Percentiles rank a stretch among this genome's conserved stretches.
These are phyloP conservation scores for Suhomyces faveliae DNA, from an alignment of 805 yeast species.

Conservation along the genomic window DNA sequence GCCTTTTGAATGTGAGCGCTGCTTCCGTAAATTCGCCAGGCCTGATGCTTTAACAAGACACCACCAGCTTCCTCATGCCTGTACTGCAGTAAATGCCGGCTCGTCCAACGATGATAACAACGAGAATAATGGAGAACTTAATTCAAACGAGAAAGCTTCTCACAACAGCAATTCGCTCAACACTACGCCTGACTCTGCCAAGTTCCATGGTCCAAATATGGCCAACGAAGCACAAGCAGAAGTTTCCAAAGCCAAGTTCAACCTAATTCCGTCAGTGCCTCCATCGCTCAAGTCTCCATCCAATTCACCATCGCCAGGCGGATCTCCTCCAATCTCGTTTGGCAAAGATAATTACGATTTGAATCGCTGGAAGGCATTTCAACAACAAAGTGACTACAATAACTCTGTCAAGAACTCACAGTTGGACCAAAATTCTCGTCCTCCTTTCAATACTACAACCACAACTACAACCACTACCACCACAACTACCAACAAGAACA, in stretches of 20 bases:
- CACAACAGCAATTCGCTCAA: not conserved
- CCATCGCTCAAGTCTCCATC: constrained; percentile 1
- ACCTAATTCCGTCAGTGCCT: not conserved
- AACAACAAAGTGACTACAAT: constrained; percentile 4
- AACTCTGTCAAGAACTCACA: not conserved
- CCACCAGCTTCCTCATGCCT: constrained; percentile 44
- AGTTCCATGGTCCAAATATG: not conserved
- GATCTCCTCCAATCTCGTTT: not conserved
- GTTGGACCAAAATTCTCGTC: not conserved
- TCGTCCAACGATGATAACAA: not conserved
- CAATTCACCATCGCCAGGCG: constrained; percentile 3
- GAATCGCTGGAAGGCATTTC: constrained; percentile 18
- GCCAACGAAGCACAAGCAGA: not conserved
- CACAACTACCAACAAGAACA: constrained; percentile 9
- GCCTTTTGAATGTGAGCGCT: constrained; percentile 60
- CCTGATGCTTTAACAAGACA: constrained; percentile 77
- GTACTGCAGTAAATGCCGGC: constrained; percentile 11
- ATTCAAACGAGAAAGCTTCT: not conserved
- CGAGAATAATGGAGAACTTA: not conserved
- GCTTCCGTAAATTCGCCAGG: constrained; percentile 67
- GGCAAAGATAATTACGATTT: constrained; percentile 13
- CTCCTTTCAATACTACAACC: constrained; percentile 12
- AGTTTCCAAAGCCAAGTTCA: not conserved
- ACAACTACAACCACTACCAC: constrained; percentile 17
- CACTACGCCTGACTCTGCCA: not conserved